phyloP scores from a whole-genome alignment of 805 yeast genomes.

The Saturnispora besseyi region DNA sequence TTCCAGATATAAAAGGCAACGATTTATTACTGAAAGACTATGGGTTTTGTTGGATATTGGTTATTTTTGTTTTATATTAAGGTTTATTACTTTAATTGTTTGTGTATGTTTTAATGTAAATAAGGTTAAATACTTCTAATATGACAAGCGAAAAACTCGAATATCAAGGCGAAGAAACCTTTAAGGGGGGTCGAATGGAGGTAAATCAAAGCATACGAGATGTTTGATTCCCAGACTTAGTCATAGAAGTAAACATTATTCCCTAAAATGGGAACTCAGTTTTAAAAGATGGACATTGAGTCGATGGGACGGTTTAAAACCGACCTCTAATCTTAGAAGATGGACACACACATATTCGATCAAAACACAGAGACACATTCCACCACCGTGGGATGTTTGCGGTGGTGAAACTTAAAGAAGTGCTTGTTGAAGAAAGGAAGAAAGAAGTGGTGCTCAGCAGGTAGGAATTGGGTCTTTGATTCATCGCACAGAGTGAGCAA shows the following conservation, averaged over 20 bases:
- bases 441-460: slow-evolving; percentile 4
- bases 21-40: no score
- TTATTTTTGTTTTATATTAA: neutral
- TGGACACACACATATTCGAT: neutral
- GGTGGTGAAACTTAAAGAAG: slow-evolving; percentile 13
- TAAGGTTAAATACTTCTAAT: neutral
- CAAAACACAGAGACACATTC: slow-evolving; percentile 18
- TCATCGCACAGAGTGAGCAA: neutral
- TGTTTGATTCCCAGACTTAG: neutral
- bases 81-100: neutral
- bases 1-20: neutral
- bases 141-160: neutral
- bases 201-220: neutral
- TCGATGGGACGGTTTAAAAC: neutral
- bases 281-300: neutral
- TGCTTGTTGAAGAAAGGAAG: slow-evolving; percentile 5
- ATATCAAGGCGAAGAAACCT: neutral
- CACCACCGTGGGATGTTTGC: slow-evolving; percentile 4
- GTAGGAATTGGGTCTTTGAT: neutral
- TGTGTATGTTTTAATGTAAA: neutral
- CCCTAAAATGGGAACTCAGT: neutral
- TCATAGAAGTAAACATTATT: neutral
- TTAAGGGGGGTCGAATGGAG: neutral
- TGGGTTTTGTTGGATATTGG: neutral
- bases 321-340: neutral